Evolutionary conservation across 495 filamentous ascomycete species (phyloP), one percentile per base, ranked within the genome.

Genomic region (Aspergillus bridgeri): DNA sequence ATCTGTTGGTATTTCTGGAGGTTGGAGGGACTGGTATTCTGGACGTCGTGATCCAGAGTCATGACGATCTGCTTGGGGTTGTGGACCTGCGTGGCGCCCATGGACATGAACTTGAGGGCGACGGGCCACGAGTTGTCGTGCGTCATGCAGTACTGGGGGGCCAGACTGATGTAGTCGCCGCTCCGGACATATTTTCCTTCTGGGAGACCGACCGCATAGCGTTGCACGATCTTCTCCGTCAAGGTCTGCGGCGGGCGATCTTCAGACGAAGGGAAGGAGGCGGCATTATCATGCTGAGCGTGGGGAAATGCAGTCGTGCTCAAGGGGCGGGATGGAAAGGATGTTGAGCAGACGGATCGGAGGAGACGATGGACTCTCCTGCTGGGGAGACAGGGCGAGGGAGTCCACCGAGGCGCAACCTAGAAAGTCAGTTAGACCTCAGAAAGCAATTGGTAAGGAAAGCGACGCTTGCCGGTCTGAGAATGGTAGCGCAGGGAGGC

Each of bases 121-220:
- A 95, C 87, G 1, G 92, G 90, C 87, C 86, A 95, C 0, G 86
- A 86, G 74, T 98, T 97, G 71, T 98, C 94, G 73, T 98, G 93
- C 0, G 91, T 92, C 63, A 50, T 50, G 48, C 48, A 50, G 21
- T 24, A 24, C 17, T 50, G 48, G 22, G 48, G 48, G 17, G 48
- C 21, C 6, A 50, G 21, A 21, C 21, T 50, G 21, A 50, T 24
- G 24, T 50, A 50, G 48, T 50, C 48, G 22, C 48, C 48, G 20
- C 21, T 73, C 56, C 76, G 76, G 59, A 92, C 88, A n/a, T 76
- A 74, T 71, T 94, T 94, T 21, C 81, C 89, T 6, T 81, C 61
- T 13, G 85, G 61, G 5, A 95, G 80, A 27, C 86, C 88, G n/a
- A 89, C 73, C 0, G 89, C 78, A 68, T 93, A 85, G 13, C 78